These are phyloP conservation scores for Pleurotus cornucopiae DNA, from an alignment of 768 basidiomycete species.

Conservation along the genomic window DNA sequence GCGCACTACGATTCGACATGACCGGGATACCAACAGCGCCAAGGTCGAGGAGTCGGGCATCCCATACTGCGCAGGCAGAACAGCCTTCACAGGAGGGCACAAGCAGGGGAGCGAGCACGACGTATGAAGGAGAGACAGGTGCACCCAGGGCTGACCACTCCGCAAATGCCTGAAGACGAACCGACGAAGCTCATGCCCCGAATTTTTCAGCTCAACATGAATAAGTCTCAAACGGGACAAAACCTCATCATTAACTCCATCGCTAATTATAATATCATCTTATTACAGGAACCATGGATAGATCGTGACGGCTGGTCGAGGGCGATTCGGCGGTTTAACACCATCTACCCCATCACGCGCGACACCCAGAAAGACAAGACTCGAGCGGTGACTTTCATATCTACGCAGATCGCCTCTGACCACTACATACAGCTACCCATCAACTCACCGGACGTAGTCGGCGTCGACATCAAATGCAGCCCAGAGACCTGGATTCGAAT, in stretches of 20 bases:
- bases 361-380: not conserved
- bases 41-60: not conserved
- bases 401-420: too few relatives aligned
- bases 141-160: too few relatives aligned
- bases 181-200: not conserved
- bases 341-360: constrained; percentile 22
- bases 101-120: too few relatives aligned
- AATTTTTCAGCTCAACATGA: constrained; percentile 21
- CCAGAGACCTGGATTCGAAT: too few relatives aligned
- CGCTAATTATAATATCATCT: constrained; percentile 16
- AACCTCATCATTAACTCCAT: constrained; percentile 5
- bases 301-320: constrained; percentile 13
- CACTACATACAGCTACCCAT: too few relatives aligned
- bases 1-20: not conserved
- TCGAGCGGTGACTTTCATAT: not conserved
- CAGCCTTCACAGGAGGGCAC: not conserved
- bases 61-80: not conserved
- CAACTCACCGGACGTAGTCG: too few relatives aligned
- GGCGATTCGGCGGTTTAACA: constrained; percentile 9
- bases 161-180: not conserved
- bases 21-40: not conserved
- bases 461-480: too few relatives aligned
- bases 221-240: constrained; percentile 17
- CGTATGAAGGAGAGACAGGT: too few relatives aligned
- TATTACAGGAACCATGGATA: constrained; percentile 27